phyloP scores from a whole-genome alignment of 192 early-diverging fungal genomes.

The Jimgerdemannia lactiflua region DNA sequence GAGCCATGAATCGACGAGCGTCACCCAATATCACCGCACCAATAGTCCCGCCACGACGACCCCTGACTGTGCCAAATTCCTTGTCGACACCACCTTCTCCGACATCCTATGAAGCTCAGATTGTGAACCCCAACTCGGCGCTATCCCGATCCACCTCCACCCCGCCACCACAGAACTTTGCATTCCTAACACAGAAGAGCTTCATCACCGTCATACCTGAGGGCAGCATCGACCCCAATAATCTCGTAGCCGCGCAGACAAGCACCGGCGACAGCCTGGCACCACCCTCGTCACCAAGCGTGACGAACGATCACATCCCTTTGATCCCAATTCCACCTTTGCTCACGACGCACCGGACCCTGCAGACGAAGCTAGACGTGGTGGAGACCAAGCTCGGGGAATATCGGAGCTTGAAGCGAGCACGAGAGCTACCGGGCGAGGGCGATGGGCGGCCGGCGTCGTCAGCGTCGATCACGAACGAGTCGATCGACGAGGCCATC shows the following conservation, averaged over 20 bases:
- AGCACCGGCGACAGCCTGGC: slow-evolving; percentile 43
- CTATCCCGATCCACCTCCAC: background rate
- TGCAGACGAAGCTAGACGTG: slow-evolving; percentile 45
- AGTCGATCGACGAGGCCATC: slow-evolving; percentile 41
- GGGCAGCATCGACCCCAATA: slow-evolving; percentile 51
- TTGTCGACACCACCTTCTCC: background rate
- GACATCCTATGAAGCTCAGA: background rate
- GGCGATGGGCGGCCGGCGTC: background rate
- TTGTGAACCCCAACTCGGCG: background rate
- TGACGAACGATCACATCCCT: slow-evolving; percentile 45
- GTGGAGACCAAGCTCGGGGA: slow-evolving; percentile 30
- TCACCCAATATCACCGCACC: background rate
- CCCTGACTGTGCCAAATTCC: background rate
- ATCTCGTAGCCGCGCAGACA: slow-evolving; percentile 50
- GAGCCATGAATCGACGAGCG: background rate
- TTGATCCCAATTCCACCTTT: slow-evolving; percentile 57
- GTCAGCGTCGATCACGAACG: slow-evolving; percentile 16
- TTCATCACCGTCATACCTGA: slow-evolving; percentile 39
- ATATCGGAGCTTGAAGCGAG: slow-evolving; percentile 8
- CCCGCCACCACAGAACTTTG: background rate
- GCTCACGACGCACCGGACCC: slow-evolving; percentile 39
- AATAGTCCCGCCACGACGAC: background rate
- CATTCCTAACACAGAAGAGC: slow-evolving; percentile 4
- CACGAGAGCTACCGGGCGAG: slow-evolving; percentile 1
- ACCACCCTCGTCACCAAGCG: slow-evolving; percentile 16